Evolutionary conservation across 1,284 basidiomycete genomes (phyloP).

Genomic region (Trametes hirsuta): DNA sequence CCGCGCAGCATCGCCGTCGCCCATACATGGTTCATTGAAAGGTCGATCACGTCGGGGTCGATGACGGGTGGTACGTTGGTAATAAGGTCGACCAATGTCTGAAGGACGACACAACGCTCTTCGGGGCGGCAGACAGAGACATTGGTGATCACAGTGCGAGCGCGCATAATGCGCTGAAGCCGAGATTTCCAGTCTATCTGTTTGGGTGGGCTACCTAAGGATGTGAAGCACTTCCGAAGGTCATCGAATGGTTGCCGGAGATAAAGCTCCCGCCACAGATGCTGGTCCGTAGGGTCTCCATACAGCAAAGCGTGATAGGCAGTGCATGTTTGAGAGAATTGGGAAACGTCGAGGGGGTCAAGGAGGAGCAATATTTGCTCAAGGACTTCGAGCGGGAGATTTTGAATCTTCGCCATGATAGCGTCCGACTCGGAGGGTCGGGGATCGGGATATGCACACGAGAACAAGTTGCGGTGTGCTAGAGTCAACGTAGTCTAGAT

Average conservation of each 20-base stretch:
- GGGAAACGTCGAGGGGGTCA: constrained; percentile 60
- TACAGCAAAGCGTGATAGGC: constrained; percentile 50
- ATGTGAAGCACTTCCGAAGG: constrained; percentile 48
- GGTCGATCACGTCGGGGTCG: constrained; percentile 32
- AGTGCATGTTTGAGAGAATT: constrained; percentile 51
- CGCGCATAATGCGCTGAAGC: constrained; percentile 55
- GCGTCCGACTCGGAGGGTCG: not conserved
- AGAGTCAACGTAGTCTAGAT: no score
- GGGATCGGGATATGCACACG: not conserved
- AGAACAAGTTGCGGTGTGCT: no score
- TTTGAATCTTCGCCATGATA: constrained; percentile 21
- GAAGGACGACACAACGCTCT: constrained; percentile 46
- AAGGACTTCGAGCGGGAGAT: constrained; percentile 56
- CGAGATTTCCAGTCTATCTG: constrained; percentile 55
- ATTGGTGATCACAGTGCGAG: constrained; percentile 45
- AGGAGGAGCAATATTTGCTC: constrained; percentile 54
- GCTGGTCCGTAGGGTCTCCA: constrained; percentile 40
- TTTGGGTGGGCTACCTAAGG: constrained; percentile 40
- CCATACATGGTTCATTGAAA: constrained; percentile 58
- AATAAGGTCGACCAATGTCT: constrained; percentile 53
- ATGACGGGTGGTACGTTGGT: constrained; percentile 43
- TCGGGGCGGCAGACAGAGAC: constrained; percentile 39
- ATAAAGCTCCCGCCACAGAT: constrained; percentile 66
- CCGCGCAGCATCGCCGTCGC: constrained; percentile 46
- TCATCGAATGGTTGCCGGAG: constrained; percentile 63